Evolutionary conservation across 1,139 yeast species (phyloP).

Genomic region (Lodderomyces parapsilosis): DNA sequence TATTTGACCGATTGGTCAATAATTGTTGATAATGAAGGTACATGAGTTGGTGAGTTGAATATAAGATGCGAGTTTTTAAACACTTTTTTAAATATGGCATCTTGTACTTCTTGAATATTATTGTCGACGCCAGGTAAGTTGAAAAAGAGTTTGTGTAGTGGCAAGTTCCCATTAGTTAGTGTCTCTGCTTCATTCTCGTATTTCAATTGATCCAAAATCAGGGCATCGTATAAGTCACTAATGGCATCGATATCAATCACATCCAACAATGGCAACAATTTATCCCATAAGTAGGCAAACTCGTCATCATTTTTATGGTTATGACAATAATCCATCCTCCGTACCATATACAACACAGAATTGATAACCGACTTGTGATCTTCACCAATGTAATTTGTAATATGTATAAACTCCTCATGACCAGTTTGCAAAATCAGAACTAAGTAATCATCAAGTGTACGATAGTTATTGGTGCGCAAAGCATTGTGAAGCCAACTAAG

Average conservation of each 20-base stretch:
- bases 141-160: constrained; percentile 6
- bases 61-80: constrained; percentile 9
- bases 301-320: constrained; percentile 9
- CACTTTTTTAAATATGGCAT: constrained; percentile 10
- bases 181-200: constrained; percentile 29
- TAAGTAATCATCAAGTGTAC: constrained; percentile 17
- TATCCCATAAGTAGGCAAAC: constrained; percentile 24
- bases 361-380: constrained; percentile 14
- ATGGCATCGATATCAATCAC: constrained; percentile 13
- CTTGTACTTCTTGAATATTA: constrained; percentile 5
- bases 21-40: constrained; percentile 28
- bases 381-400: constrained; percentile 11
- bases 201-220: constrained; percentile 16
- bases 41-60: constrained; percentile 10
- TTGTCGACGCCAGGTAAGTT: constrained; percentile 3
- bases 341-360: constrained; percentile 25
- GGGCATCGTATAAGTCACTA: constrained; percentile 7
- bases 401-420: constrained; percentile 8
- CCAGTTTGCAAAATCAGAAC: not conserved
- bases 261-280: constrained; percentile 31
- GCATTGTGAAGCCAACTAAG: constrained; percentile 25
- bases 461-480: constrained; percentile 25
- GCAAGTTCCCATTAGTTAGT: constrained; percentile 14
- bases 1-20: constrained; percentile 30
- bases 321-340: constrained; percentile 20